Evolutionary conservation across 495 filamentous ascomycete species (phyloP), one percentile per base, ranked within the genome.

Genomic region (Annulohypoxylon moriforme): DNA sequence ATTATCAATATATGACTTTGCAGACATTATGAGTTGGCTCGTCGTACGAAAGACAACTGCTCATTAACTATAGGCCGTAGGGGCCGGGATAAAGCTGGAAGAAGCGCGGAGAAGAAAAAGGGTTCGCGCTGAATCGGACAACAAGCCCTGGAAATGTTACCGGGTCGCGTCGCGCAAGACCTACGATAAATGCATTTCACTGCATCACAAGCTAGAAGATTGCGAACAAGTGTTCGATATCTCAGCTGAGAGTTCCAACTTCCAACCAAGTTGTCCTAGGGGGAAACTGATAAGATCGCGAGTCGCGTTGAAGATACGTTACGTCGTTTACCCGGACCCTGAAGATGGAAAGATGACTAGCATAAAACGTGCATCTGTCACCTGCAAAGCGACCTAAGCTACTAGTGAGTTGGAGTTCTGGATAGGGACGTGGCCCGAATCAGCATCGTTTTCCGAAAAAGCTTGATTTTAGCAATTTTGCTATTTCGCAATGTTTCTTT

Each of bases 341-440:
- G 38, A 38, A 40, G 36, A 36, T 36, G 33, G 33, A 36, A 11
- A 47, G 27, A 33, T 66, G 22, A 47, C 36, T 22, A 36, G 16
- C 29, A 31, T 56, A 3, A 36, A 60, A 42, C 40, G 18, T 66
- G 61, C 61, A 73, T 61, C 42, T 36, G 40, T 73, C 71, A 73
- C 71, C 61, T 69, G 71, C 71, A 73, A 65, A 44, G 22, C 14
- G 52, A 14, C 33, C 64, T 25, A 36, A 14, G 13, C 9, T 20
- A n/a, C 9, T 29, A 47, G 25, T 64, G 61, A 47, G 42, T 69
- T 73, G 71, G 71, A 57, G 56, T 56, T 29, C 36, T 20, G 13
- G 47, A 14, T n/a, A 14, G 29, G 61, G 56, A 66, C 71, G 71
- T 69, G 65, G 71, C 65, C 71, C 65, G 66, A 73, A 73, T 73